Percentiles rank a stretch among this genome's conserved stretches.
Evolutionary conservation across 2,329 filamentous ascomycete species (phyloP).

Genomic region (Aspergillus tubingensis): DNA sequence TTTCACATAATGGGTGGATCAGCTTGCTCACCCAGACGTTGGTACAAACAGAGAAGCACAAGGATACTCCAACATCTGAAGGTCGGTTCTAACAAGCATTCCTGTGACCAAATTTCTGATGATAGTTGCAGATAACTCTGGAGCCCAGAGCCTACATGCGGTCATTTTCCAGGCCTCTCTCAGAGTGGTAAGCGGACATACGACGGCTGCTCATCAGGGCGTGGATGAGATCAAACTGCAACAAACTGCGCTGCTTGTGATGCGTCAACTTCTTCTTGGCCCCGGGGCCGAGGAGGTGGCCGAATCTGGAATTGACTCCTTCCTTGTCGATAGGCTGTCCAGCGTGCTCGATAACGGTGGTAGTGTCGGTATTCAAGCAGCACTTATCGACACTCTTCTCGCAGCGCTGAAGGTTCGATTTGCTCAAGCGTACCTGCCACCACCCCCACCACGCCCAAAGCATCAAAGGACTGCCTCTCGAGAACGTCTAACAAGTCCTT

Average conservation of each 20-base stretch:
- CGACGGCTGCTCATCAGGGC: conserved; percentile 29
- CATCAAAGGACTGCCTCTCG: conserved; percentile 42
- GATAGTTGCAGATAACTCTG: conserved; percentile 24
- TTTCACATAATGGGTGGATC: conserved; percentile 69
- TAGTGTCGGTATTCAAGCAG: conserved; percentile 72
- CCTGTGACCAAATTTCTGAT: background rate
- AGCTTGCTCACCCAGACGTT: conserved; percentile 66
- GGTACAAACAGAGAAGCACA: conserved; percentile 50
- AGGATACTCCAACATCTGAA: conserved; percentile 52
- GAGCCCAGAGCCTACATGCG: conserved; percentile 36
- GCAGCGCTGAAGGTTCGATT: conserved; percentile 67
- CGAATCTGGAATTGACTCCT: conserved; percentile 63
- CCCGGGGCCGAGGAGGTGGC: conserved; percentile 42
- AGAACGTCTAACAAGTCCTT: conserved; percentile 43
- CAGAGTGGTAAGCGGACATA: conserved; percentile 30
- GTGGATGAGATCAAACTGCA: conserved; percentile 67
- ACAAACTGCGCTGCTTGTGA: conserved; percentile 67
- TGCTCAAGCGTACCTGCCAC: conserved; percentile 39
- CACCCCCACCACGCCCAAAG: conserved; percentile 31
- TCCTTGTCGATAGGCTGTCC: conserved; percentile 68
- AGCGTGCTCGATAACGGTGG: conserved; percentile 58
- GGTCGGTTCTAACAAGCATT: conserved; percentile 32
- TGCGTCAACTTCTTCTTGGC: conserved; percentile 52
- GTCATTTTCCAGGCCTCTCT: conserved; percentile 36
- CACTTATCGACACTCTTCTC: conserved; percentile 76